Base-by-base conservation (phyloP, 2,329 filamentous ascomycete species). In the Dryadomyces quercivorus region DNA sequence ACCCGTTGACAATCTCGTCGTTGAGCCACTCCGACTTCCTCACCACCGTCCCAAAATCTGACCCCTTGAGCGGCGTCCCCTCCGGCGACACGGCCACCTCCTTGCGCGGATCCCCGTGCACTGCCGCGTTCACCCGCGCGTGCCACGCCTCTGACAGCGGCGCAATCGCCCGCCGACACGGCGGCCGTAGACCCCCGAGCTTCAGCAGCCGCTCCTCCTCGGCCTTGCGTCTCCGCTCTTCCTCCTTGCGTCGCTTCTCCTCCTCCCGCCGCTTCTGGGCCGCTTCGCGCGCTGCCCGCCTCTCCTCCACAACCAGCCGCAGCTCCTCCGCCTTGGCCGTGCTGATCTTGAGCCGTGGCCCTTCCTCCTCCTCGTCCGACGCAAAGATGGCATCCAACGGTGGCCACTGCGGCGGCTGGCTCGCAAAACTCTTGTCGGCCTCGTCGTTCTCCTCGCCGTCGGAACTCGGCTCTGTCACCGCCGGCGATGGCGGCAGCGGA, bases 1-100 rank as follows among this genome's bases (percentile, higher is more conserved):
- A 79, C 15, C 79, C 78, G 61, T 88, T 87, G 61, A 92, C 79
- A 51, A 86, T 79, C 60, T 87, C 83, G 64, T 91, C 87, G 59
- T 91, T 90, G 7, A 92, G 75, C 86, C 86, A 92, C 31, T 72
- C 73, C 0, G 68, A 72, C 9, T 70, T 65, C 18, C 72, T 71
- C 16, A 84, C 72, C 8, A 90, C 68, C 49, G 76, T 84, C n/a
- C 69, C 71, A 61, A 89, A 84, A 63, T 88, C 84, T 52, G 80
- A 77, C 2, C 70, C 64, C 1, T 63, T 70, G 16, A 87, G 67
- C 13, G 76, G 70, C 2, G 71, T 71, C 1, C 76, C 75, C 57
- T 78, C 76, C 7, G 69, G 66, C 10, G 76, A 75, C 53, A 64
- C 72, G 55, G 71, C 72, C 51, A 80, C 65, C 50, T 65, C 66